These are phyloP conservation scores for Alternaria gansuensis DNA, from an alignment of 2,329 filamentous ascomycete genomes.

Conservation along the genomic window DNA sequence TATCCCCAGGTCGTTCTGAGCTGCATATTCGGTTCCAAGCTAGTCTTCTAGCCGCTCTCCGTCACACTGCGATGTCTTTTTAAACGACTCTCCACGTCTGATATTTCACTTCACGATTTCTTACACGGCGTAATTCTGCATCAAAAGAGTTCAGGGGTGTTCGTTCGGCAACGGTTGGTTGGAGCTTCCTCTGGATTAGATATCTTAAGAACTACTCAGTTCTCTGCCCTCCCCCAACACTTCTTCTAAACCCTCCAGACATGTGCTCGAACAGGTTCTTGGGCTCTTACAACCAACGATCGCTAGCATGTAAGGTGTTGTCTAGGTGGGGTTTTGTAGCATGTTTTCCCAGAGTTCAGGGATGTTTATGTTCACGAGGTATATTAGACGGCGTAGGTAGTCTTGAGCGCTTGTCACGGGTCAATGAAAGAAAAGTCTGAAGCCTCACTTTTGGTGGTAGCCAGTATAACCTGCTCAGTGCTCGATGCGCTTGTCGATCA, in stretches of 20 bases:
- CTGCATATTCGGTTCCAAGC: slow-evolving; percentile 11
- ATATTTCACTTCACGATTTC: slow-evolving; percentile 31
- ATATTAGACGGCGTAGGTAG: slow-evolving; percentile 19
- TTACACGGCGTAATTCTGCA: slow-evolving; percentile 43
- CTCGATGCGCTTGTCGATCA: neutral
- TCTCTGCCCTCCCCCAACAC: slow-evolving; percentile 21
- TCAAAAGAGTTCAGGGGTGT: slow-evolving; percentile 35
- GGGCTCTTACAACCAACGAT: slow-evolving; percentile 19
- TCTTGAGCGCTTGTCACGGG: slow-evolving; percentile 13
- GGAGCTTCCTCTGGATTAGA: slow-evolving; percentile 34
- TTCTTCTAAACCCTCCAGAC: slow-evolving; percentile 15
- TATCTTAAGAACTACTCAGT: slow-evolving; percentile 38
- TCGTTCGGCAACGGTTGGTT: slow-evolving; percentile 26
- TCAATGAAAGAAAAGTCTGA: slow-evolving; percentile 25
- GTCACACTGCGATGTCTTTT: slow-evolving; percentile 9
- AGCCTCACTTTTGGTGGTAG: slow-evolving; percentile 8
- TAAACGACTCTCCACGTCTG: slow-evolving; percentile 23
- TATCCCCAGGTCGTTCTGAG: slow-evolving; percentile 28
- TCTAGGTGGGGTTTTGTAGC: slow-evolving; percentile 28
- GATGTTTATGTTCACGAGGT: slow-evolving; percentile 14
- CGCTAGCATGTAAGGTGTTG: slow-evolving; percentile 34
- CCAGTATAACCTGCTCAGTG: slow-evolving; percentile 1
- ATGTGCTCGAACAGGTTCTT: slow-evolving; percentile 15
- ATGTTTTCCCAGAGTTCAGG: slow-evolving; percentile 20
- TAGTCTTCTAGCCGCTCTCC: slow-evolving; percentile 15